These are phyloP conservation scores for Sclerotinia subarctica DNA, from an alignment of 2,329 filamentous ascomycete species.

Conservation along the genomic window DNA sequence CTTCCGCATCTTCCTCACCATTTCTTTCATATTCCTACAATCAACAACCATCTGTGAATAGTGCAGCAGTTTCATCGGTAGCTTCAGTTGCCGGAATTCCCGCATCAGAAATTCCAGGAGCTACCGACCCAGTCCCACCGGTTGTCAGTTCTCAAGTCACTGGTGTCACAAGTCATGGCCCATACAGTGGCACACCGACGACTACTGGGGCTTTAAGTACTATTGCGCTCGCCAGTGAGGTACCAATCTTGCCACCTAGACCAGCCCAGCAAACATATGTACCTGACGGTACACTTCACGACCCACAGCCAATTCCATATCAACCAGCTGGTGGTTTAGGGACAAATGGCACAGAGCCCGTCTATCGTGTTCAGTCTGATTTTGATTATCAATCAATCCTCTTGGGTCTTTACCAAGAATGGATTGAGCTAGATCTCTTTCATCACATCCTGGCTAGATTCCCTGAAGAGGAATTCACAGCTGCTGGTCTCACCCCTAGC, in stretches of 20 bases:
- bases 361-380: conserved; percentile 75
- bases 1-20: neutral
- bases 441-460: conserved; percentile 70
- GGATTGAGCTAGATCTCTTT: conserved; percentile 81
- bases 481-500: conserved; percentile 63
- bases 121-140: conserved; percentile 36
- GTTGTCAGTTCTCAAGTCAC: conserved; percentile 49
- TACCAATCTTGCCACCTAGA: conserved; percentile 57
- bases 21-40: conserved; percentile 29
- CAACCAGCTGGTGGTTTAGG: conserved; percentile 59
- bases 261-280: conserved; percentile 68
- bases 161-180: conserved; percentile 64
- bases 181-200: conserved; percentile 63
- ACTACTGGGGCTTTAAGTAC: conserved; percentile 67
- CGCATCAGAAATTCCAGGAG: conserved; percentile 33
- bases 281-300: conserved; percentile 64
- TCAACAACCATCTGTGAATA: conserved; percentile 32
- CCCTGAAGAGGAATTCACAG: conserved; percentile 64
- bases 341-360: conserved; percentile 44
- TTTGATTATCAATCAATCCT: conserved; percentile 76
- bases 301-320: conserved; percentile 56
- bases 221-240: conserved; percentile 52
- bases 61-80: conserved; percentile 30
- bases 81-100: conserved; percentile 32
- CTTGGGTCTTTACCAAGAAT: conserved; percentile 76